phyloP scores from a whole-genome alignment of 192 early-diverging fungal genomes.

The Podila clonocystis region DNA sequence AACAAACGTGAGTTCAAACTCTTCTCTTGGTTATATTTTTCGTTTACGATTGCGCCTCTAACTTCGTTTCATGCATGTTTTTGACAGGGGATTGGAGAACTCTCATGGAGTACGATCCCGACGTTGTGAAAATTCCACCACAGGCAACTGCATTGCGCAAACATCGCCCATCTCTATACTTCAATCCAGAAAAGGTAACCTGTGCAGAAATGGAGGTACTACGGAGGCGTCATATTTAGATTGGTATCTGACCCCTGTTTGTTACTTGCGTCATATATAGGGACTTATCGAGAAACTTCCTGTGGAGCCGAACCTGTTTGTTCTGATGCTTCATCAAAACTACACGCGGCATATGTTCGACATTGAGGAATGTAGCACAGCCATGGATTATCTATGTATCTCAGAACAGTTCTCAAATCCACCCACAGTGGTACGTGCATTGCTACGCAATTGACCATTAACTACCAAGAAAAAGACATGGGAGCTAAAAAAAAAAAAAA shows the following conservation, averaged over 20 bases:
- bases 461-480: too few species aligned
- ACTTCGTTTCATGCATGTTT: neutral
- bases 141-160: conserved; percentile 2
- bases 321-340: conserved; percentile 70
- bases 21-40: neutral
- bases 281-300: conserved; percentile 60
- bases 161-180: conserved; percentile 21
- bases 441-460: neutral
- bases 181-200: conserved; percentile 44
- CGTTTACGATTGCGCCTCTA: neutral
- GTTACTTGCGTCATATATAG: conserved; percentile 4
- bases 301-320: conserved; percentile 61
- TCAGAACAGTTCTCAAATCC: conserved; percentile 49
- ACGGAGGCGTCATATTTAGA: neutral
- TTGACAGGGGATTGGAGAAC: conserved; percentile 21
- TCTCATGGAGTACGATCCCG: conserved; percentile 15
- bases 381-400: conserved; percentile 60
- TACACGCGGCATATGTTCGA: conserved; percentile 56
- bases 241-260: neutral
- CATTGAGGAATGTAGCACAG: conserved; percentile 58
- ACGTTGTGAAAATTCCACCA: conserved; percentile 22
- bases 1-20: conserved; percentile 55
- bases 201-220: neutral
- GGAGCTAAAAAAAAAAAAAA: too few species aligned
- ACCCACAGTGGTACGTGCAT: neutral